Evolutionary conservation across 1,284 basidiomycete genomes (phyloP), one percentile per base, ranked within the genome.

Genomic region (Moniliella sp.): DNA sequence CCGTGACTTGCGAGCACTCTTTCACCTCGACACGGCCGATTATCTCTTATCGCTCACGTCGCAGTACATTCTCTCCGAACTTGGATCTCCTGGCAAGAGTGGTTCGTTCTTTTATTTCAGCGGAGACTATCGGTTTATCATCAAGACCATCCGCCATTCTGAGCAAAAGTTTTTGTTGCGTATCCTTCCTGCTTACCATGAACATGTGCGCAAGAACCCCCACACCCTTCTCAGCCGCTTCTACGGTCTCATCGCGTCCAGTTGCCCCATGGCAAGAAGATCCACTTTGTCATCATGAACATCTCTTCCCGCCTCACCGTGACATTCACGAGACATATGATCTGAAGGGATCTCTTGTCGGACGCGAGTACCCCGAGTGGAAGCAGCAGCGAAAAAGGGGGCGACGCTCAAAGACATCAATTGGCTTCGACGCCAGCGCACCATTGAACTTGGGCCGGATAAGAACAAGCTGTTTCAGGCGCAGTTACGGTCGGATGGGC

Each of bases 281-380:
- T 97, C 35, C 88, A 97, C 62, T 97, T 97, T 59, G 83, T 94
- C 35, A 91, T 97, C 64, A 94, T 97, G 86, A 97, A 97, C 68
- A 97, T 61, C 70, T 97, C 27, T 94, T 97, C 66, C 88, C 88
- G 0, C 78, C 88, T 0, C 88, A 94, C 64, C 75, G 82, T 46
- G 91, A 97, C 61, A 72, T 97, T 29, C 88, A 97, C 64, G 88
- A 94, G 66, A 91, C 86, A 18, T 97, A 80, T 60, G 88, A 97
- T 61, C 68, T 97, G 43, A 97, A 97, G 59, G 88, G 88, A 0
- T 83, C 78, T 26, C 82, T 23, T 0, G 75, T 84, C 2, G 84
- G 86, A 0, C 69, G 88, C 16, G 71, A 77, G 60, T 88, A 83
- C 45, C 70, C 82, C 0, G 84, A 88, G 59, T 80, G 80, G 30